Evolutionary conservation across 371 early-diverging fungal genomes (phyloP).

Genomic region (Cokeromyces recurvatus): DNA sequence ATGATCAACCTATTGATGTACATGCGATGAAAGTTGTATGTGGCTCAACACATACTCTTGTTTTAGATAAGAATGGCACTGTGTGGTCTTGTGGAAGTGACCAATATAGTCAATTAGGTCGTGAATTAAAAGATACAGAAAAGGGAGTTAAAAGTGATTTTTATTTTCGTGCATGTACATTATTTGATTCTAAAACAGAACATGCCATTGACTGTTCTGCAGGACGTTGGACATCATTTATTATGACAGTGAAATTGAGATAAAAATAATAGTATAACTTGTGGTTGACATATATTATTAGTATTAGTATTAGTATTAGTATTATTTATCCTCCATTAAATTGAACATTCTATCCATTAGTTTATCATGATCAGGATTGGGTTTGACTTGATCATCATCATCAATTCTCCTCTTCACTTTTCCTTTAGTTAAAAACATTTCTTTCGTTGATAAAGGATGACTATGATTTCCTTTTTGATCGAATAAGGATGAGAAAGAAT

Average conservation of each 20-base stretch:
- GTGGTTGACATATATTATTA: too few species aligned
- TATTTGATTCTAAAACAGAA: not conserved
- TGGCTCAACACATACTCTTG: conserved; percentile 34
- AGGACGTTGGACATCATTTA: conserved; percentile 32
- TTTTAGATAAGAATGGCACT: conserved; percentile 31
- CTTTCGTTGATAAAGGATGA: conserved; percentile 1
- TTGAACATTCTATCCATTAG: conserved; percentile 18
- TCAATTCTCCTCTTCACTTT: conserved; percentile 6
- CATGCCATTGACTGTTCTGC: conserved; percentile 25
- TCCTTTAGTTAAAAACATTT: conserved; percentile 24
- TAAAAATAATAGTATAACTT: too few species aligned
- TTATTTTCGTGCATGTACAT: conserved; percentile 21
- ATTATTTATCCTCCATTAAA: conserved; percentile 3
- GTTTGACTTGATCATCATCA: conserved; percentile 1
- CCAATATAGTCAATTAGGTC: conserved; percentile 31
- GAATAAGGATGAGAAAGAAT: too few species aligned
- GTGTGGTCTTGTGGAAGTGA: conserved; percentile 41
- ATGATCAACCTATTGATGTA: conserved; percentile 15
- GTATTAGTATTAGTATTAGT: too few species aligned
- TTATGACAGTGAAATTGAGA: conserved; percentile 1
- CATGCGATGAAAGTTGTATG: conserved; percentile 27
- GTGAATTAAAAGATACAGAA: not conserved
- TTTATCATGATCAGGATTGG: conserved; percentile 17
- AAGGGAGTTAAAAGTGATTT: not conserved
- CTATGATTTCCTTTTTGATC: too few species aligned